Evolutionary conservation across 495 filamentous ascomycete species (phyloP), one percentile per base, ranked within the genome.

Genomic region (Filosporella fistucella): DNA sequence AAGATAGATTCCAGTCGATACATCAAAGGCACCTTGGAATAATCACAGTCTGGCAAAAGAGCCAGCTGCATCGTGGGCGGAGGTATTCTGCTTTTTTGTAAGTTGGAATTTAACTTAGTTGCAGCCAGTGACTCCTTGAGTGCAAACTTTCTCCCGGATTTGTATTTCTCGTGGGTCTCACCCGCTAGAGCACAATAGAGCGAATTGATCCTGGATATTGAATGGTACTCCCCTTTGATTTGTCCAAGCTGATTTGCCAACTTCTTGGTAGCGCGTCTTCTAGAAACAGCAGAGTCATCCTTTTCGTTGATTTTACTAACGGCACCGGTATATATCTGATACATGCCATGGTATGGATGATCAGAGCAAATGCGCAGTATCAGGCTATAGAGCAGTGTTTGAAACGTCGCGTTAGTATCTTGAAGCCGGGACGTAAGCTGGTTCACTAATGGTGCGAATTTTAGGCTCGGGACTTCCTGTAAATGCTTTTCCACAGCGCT

Each of bases 291-390:
- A 5, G 81, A 71, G 23, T 84, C 77, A 47, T 96, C 91, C 54
- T 85, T 80, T 25, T 77, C 68, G 41, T 72, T 74, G 28, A 72
- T 69, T 54, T 75, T 78, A 14, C 77, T 80, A 56, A 78, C 89
- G 45, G 74, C 82, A 26, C 84, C 82, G 7, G 89, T 83, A 68
- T 89, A 94, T 17, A 99, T 89, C 43, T 96, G 90, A 60, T 96
- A 91, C 82, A 96, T 91, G 32, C 87, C 88, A 57, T 99, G 93
- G 63, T 89, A 94, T 1, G 93, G 93, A 63, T 99, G 93, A 21
- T 99, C 89, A 9, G 72, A 70, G 59, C 90, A 96, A 45, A 97
- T 93, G 10, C 82, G 75, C 49, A 82, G 75, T 12, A 96, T 80
- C 28, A 97, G 66, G 1, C 72, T 64, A 16, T 71, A 79, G 13